Percentiles rank a stretch among this genome's conserved stretches.
Conservation (phyloP, 129 eudicot genomes). For the Smallanthus sonchifolius region DNA sequence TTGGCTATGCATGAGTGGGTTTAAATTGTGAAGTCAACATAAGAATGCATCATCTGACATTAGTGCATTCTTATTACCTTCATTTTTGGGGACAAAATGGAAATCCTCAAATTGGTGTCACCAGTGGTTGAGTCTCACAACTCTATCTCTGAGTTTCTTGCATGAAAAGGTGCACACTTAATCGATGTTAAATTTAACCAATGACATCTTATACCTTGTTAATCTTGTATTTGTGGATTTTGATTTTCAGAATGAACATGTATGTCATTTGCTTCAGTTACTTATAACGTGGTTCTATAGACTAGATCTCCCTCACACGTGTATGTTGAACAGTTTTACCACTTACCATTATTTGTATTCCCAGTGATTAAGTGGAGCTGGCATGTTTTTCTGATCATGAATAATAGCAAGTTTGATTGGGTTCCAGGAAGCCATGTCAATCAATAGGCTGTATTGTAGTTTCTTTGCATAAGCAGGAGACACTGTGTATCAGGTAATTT, state of each 20-base stretch:
- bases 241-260: neutral
- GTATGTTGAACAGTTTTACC: neutral
- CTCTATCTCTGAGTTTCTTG: too few relatives aligned
- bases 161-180: too few relatives aligned
- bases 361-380: neutral
- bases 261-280: neutral
- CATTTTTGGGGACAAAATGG: neutral
- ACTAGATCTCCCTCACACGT: neutral
- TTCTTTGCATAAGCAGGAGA: slow-evolving; percentile 1
- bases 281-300: neutral
- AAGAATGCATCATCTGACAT: neutral
- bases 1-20: neutral
- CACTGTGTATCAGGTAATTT: slow-evolving; percentile 8
- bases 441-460: neutral
- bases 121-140: too few relatives aligned
- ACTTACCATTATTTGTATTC: neutral
- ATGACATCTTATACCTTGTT: too few relatives aligned
- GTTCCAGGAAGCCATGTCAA: slow-evolving; percentile 7
- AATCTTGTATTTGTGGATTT: too few relatives aligned
- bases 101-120: neutral
- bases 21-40: neutral
- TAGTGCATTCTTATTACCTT: neutral
- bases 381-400: neutral
- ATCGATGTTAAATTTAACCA: too few relatives aligned
- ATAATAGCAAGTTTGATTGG: neutral